Conservation (phyloP, 495 filamentous ascomycete genomes). For the Penicillium atrosanguineum region DNA sequence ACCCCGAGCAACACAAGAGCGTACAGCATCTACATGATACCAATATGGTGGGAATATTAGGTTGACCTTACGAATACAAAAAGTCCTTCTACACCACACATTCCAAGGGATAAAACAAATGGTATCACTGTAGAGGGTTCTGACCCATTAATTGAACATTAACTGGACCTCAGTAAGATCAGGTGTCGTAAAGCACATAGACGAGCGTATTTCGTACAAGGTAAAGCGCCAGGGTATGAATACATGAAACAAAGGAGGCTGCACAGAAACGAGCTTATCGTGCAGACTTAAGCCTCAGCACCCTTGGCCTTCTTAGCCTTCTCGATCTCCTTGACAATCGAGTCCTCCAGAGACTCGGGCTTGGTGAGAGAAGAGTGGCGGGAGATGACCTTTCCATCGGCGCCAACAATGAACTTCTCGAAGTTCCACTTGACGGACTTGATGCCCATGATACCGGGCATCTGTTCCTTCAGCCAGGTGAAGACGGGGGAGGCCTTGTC, state of each 20-base stretch:
- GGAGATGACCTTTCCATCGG: conserved; percentile 76
- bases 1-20: not conserved
- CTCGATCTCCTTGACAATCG: conserved; percentile 73
- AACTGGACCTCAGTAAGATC: not conserved
- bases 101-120: not conserved
- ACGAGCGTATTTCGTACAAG: conserved; percentile 7
- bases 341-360: conserved; percentile 72
- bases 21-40: not conserved
- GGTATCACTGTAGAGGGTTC: not conserved
- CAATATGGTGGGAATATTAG: not conserved
- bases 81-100: not conserved
- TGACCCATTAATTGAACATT: not conserved
- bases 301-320: conserved; percentile 36
- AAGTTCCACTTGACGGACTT: conserved; percentile 96
- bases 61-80: not conserved
- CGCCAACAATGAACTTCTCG: conserved; percentile 93
- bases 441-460: conserved; percentile 79
- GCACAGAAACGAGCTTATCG: conserved; percentile 13
- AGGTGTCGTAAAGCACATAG: conserved; percentile 1
- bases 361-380: conserved; percentile 84
- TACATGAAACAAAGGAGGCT: conserved; percentile 1
- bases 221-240: not conserved
- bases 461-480: conserved; percentile 83
- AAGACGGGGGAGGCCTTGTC: conserved; percentile 74
- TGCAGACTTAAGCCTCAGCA: conserved; percentile 10